Conservation (phyloP, 2,329 filamentous ascomycete genomes). For the Aspergillus intermedius region DNA sequence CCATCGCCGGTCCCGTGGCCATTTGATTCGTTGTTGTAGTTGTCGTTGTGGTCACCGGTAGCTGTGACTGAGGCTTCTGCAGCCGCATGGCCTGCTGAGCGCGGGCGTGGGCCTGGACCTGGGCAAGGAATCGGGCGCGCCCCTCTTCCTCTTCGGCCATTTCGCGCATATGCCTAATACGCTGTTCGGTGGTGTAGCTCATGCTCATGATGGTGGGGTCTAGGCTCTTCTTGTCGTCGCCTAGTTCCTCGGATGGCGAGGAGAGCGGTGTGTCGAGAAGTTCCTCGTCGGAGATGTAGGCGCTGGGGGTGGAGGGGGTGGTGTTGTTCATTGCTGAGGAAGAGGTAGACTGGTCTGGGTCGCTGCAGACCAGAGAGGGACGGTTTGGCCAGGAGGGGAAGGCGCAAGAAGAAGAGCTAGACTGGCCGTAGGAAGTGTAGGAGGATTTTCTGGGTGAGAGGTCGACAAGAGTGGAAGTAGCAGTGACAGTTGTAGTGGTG, state of each 20-base stretch:
- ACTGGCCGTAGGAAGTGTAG: constrained; percentile 32
- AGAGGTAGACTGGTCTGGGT: constrained; percentile 15
- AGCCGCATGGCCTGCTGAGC: constrained; percentile 34
- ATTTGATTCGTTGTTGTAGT: neutral
- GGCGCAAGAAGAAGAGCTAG: constrained; percentile 36
- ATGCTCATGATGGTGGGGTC: neutral
- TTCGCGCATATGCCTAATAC: constrained; percentile 31
- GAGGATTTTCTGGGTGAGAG: constrained; percentile 31
- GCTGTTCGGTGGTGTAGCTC: constrained; percentile 35
- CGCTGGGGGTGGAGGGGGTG: constrained; percentile 23
- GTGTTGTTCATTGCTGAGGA: neutral
- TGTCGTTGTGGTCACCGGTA: neutral
- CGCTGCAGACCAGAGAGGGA: constrained; percentile 28
- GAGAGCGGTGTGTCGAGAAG: constrained; percentile 28
- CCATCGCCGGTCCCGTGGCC: neutral
- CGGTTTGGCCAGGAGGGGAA: constrained; percentile 42
- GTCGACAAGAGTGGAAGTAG: neutral
- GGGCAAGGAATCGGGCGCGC: constrained; percentile 33
- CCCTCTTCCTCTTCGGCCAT: constrained; percentile 31
- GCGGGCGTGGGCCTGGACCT: constrained; percentile 36
- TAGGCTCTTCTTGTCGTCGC: neutral
- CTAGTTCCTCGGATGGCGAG: constrained; percentile 1
- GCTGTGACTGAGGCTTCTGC: constrained; percentile 27
- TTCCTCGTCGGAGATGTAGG: constrained; percentile 39
- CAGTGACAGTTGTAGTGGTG: neutral